Evolutionary conservation across 805 yeast species (phyloP).

Genomic region (Hanseniaspora pseudoguilliermondii): DNA sequence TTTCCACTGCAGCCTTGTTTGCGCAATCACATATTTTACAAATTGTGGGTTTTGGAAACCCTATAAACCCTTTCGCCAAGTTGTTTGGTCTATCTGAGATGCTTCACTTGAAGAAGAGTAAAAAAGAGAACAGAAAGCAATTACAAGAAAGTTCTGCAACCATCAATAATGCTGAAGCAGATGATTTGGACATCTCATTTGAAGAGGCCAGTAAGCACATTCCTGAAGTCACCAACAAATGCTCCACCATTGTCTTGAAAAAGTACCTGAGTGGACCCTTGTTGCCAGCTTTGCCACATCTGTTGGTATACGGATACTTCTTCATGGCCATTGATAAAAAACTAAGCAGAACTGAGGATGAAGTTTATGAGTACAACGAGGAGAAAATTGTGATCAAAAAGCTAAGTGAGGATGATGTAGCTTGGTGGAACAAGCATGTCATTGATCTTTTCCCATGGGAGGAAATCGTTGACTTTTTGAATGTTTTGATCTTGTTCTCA

Average conservation of each 20-base stretch:
- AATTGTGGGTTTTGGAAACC: slow-evolving; percentile 65
- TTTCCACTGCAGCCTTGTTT: slow-evolving; percentile 60
- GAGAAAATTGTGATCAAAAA: background rate
- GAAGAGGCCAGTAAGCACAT: slow-evolving; percentile 15
- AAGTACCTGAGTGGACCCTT: slow-evolving; percentile 59
- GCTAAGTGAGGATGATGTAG: background rate
- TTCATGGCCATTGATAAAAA: slow-evolving; percentile 52
- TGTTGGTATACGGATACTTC: slow-evolving; percentile 66
- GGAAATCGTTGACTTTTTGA: slow-evolving; percentile 48
- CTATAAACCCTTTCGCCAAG: slow-evolving; percentile 63
- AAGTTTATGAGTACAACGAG: background rate
- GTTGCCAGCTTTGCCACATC: slow-evolving; percentile 56
- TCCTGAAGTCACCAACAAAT: slow-evolving; percentile 45
- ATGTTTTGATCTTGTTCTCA: slow-evolving; percentile 37
- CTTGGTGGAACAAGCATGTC: slow-evolving; percentile 27
- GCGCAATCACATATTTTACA: slow-evolving; percentile 67
- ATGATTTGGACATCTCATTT: slow-evolving; percentile 8
- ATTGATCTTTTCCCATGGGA: slow-evolving; percentile 58
- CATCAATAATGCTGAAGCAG: slow-evolving; percentile 13
- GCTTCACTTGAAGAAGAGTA: slow-evolving; percentile 55
- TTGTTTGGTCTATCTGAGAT: slow-evolving; percentile 61
- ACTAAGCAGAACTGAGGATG: slow-evolving; percentile 23
- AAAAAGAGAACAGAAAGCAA: slow-evolving; percentile 45
- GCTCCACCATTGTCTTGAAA: slow-evolving; percentile 54
- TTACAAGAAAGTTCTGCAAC: background rate